Base-by-base conservation (phyloP, 495 filamentous ascomycete species). In the Talaromyces ruber region DNA sequence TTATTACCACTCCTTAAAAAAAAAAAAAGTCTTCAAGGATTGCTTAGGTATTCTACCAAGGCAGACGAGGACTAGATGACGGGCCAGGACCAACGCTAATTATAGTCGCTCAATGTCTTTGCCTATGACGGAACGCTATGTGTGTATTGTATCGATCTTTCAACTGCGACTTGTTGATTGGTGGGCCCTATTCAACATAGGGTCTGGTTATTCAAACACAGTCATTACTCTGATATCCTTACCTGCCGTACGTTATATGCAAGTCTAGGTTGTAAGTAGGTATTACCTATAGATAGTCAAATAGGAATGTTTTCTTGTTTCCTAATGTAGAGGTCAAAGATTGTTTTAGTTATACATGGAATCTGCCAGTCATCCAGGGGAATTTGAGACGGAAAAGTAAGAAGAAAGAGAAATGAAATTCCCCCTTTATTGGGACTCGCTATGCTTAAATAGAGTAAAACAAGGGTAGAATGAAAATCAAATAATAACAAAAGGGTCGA, bases 371-470 rank as follows among this genome's bases (percentile, higher is more conserved):
- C 34, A 16, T 39, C 34, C 34, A 14, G 14, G 32, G 34, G 34
- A 6, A 0, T 39, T 39, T 16, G 28, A 39, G 16, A 39, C 32
- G 12, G 14, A 16, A 2, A 54, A 54, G 47, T 6, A 3, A 54
- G 26, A 54, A 54, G 51, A 54, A 54, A 54, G 21, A 54, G 51
- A 54, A 25, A 54, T 25, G 21, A 54, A n/a, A 26, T 54, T 54
- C 51, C 51, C 26, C 51, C 11, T 47, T 28, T 47, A 47, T 47
- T 25, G 51, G 26, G 51, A 54, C 51, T 54, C 51, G 51, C 51
- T 54, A 54, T 54, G 51, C 51, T 54, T 54, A 54, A 28, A 22
- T 54, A 26, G 6, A 54, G 26, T 54, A 54, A 54, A 54, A 54
- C 51, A 54, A 26, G 51, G 51, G 51, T 54, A 14, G 51, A 54